Percentiles rank a stretch among this genome's conserved stretches.
Conservation (phyloP, 345 rosid species). For the Nephelium lappaceum region DNA sequence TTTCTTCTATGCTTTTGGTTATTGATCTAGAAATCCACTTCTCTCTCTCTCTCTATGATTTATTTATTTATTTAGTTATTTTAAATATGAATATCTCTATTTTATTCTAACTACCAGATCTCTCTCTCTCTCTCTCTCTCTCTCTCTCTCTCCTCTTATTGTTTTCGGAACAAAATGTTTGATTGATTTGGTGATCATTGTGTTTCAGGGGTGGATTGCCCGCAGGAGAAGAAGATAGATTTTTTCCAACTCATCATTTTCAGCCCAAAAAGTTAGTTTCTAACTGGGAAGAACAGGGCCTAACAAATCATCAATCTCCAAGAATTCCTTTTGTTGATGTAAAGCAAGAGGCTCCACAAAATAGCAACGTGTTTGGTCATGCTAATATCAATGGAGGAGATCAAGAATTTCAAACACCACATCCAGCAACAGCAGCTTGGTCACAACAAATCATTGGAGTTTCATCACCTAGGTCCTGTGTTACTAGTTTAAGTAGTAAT, state of each 20-base stretch:
- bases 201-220: slow-evolving; percentile 42
- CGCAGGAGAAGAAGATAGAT: slow-evolving; percentile 37
- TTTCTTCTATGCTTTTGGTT: not conserved
- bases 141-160: too few species aligned
- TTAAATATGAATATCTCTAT: not conserved
- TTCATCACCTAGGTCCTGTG: slow-evolving; percentile 53
- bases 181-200: slow-evolving; percentile 7
- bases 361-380: slow-evolving; percentile 33
- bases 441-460: slow-evolving; percentile 32
- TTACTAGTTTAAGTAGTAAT: slow-evolving; percentile 37
- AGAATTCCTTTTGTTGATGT: slow-evolving; percentile 28
- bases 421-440: slow-evolving; percentile 22
- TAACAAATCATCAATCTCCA: slow-evolving; percentile 24
- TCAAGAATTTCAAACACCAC: slow-evolving; percentile 31
- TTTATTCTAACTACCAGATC: not conserved
- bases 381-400: slow-evolving; percentile 15
- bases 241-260: slow-evolving; percentile 24
- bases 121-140: not conserved
- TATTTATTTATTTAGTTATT: not conserved
- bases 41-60: not conserved
- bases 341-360: slow-evolving; percentile 48
- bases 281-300: slow-evolving; percentile 44
- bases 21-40: slow-evolving; percentile 4
- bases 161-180: not conserved
- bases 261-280: slow-evolving; percentile 40